Base-by-base conservation (phyloP, 805 yeast genomes). In the Debaryomyces tyrocola region DNA sequence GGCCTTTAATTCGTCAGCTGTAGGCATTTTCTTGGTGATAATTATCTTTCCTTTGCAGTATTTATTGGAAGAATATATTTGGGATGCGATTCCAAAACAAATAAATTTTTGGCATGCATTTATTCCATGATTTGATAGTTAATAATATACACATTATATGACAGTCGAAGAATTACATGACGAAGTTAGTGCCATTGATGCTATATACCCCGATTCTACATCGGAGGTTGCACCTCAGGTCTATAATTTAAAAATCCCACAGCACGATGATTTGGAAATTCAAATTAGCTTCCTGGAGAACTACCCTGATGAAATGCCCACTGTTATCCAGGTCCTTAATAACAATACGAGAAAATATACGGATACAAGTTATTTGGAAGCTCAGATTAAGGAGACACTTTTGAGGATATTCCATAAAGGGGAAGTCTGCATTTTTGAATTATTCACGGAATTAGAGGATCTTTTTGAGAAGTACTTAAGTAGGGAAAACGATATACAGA, bases 161-260 rank as follows among this genome's bases (percentile, higher is more conserved):
- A 54, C 62, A 7, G 61, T 69, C 1, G 78, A 78, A 49, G 86
- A 83, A 29, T 66, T 86, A 6, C 59, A 59, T 17, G 94, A 89
- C 45, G 99, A 92, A 59, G 65, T 89, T 15, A 83, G 79, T 34
- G 92, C 96, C 10, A 82, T 92, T 9, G 86, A 88, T 46, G 94
- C 97, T 3, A 92, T 94, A 10, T 92, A 82, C 59, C 97, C 96
- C 0, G 87, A 76, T 12, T 73, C 81, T 35, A 61, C 82, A 31
- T 64, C 66, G 3, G 56, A 54, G 20, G 43, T 75, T 6, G 74
- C 66, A 0, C 67, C 73, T 0, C 66, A 66, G 14, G 59, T 77
- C 3, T 73, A 73, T 48, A 77, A 77, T 38, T 70, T 85, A 11
- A 66, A 67, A 20, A 64, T 81, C 0, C 90, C 96, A 0, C 80